Percentiles rank a stretch among this genome's conserved stretches.
Evolutionary conservation across 1,284 basidiomycete species (phyloP).

Genomic region (Cryptococcus sp.): DNA sequence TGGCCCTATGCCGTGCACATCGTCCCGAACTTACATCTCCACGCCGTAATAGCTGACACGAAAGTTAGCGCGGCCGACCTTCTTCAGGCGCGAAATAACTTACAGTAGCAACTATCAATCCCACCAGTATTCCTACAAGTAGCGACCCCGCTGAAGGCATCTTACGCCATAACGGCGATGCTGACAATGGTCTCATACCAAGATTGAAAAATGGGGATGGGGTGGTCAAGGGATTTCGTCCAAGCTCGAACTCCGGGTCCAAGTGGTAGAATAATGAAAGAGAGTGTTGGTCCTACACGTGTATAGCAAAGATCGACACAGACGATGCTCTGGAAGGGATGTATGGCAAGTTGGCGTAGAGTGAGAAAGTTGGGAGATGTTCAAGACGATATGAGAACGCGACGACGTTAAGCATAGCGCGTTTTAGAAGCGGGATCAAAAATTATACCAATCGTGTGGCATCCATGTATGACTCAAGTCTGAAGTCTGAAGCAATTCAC

Average conservation of each 20-base stretch:
- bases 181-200: conserved; percentile 17
- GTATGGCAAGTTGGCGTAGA: too few relatives aligned
- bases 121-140: conserved; percentile 47
- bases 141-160: conserved; percentile 45
- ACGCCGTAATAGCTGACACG: conserved; percentile 2
- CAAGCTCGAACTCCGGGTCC: too few relatives aligned
- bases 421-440: too few relatives aligned
- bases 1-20: background rate
- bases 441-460: too few relatives aligned
- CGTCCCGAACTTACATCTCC: background rate
- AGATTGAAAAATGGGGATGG: background rate
- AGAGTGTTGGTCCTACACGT: too few relatives aligned
- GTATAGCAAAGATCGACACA: too few relatives aligned
- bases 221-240: background rate
- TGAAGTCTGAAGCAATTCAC: background rate
- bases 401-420: too few relatives aligned
- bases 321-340: too few relatives aligned
- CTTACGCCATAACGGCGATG: conserved; percentile 26
- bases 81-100: conserved; percentile 9
- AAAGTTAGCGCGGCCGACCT: background rate
- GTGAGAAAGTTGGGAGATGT: too few relatives aligned
- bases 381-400: too few relatives aligned
- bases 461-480: too few relatives aligned
- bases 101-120: conserved; percentile 45
- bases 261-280: too few relatives aligned